These are phyloP conservation scores for Microbotryomycetes sp. DNA, from an alignment of 1,284 basidiomycete species.

Conservation along the genomic window DNA sequence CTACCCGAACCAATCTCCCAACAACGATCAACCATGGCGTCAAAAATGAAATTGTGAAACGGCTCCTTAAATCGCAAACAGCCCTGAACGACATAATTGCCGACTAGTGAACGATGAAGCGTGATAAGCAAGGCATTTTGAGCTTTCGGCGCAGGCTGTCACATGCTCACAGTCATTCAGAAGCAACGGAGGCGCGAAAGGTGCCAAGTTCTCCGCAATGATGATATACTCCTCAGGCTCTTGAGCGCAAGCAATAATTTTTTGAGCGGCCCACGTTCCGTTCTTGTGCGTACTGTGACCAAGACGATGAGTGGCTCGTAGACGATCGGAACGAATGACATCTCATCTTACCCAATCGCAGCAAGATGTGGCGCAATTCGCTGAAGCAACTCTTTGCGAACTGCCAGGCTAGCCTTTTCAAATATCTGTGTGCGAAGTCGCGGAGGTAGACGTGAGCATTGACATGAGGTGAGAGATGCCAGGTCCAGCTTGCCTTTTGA, in stretches of 20 bases:
- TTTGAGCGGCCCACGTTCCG: conserved; percentile 98
- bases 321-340: no score
- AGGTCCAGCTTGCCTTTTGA: conserved; percentile 31
- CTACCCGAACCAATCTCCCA: conserved; percentile 59
- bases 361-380: conserved; percentile 89
- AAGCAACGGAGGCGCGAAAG: conserved; percentile 88
- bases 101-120: conserved; percentile 65
- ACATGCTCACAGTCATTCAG: conserved; percentile 45
- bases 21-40: conserved; percentile 94
- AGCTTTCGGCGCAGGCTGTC: background rate
- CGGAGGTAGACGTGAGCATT: background rate
- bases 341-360: conserved; percentile 64
- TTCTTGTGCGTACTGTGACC: conserved; percentile 89
- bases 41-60: conserved; percentile 89
- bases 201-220: conserved; percentile 76
- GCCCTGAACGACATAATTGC: conserved; percentile 96
- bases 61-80: conserved; percentile 86
- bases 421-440: conserved; percentile 86
- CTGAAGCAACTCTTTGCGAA: conserved; percentile 84
- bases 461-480: background rate
- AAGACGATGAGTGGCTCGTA: background rate
- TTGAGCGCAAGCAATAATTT: conserved; percentile 91
- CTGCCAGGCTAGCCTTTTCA: conserved; percentile 71
- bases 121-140: background rate
- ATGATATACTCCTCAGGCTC: conserved; percentile 80